These are phyloP conservation scores for Penicillium hesseltinei DNA, from an alignment of 2,329 filamentous ascomycete species.

Conservation along the genomic window DNA sequence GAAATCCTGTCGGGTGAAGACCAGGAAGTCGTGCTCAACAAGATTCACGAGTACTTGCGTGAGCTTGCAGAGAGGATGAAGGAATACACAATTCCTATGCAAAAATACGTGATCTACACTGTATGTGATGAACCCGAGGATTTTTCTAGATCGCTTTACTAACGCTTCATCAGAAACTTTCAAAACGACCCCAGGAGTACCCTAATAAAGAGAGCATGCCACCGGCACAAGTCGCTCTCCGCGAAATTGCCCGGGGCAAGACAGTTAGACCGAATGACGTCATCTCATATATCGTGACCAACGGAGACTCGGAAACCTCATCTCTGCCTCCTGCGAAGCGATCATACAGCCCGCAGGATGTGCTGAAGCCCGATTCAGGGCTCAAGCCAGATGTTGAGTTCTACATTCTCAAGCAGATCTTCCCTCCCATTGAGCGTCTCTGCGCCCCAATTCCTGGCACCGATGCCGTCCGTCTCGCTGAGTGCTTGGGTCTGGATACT, in stretches of 20 bases:
- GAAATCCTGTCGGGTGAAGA: constrained; percentile 94
- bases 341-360: constrained; percentile 81
- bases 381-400: constrained; percentile 92
- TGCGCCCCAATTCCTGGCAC: constrained; percentile 95
- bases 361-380: constrained; percentile 71
- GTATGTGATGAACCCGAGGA: constrained; percentile 34
- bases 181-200: constrained; percentile 89
- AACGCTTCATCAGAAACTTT: constrained; percentile 64
- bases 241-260: constrained; percentile 83
- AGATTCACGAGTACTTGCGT: constrained; percentile 89
- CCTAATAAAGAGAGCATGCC: constrained; percentile 95
- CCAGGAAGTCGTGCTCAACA: constrained; percentile 78
- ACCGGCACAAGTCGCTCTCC: constrained; percentile 90
- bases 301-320: constrained; percentile 60
- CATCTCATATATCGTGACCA: constrained; percentile 90
- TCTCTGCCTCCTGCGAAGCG: constrained; percentile 72
- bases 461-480: constrained; percentile 82
- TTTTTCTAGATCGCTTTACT: constrained; percentile 4
- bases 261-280: constrained; percentile 90
- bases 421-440: constrained; percentile 94
- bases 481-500: constrained; percentile 89
- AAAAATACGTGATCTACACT: constrained; percentile 96
- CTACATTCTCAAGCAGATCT: constrained; percentile 97
- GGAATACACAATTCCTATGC: constrained; percentile 67
- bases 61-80: constrained; percentile 86